Evolutionary conservation across 805 yeast genomes (phyloP), one percentile per base, ranked within the genome.

Genomic region (Candida peoriensis): DNA sequence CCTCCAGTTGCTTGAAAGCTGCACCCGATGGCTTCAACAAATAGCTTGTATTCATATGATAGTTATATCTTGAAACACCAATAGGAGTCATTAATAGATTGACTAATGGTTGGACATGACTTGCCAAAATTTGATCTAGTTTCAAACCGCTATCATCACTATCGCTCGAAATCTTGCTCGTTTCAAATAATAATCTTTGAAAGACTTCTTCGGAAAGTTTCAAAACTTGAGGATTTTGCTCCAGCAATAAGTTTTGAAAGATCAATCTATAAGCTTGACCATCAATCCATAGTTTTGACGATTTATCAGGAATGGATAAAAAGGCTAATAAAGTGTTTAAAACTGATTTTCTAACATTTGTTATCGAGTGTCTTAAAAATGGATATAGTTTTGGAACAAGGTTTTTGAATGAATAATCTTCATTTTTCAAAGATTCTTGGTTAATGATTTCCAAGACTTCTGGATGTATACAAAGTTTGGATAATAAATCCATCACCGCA

Each of bases 381-480:
- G 97, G 97, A 51, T 81, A 90, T 24, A 93, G 66, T 46, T 90
- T 75, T 3, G 99, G 97, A n/a, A 93, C 87, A 39, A 93, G 63
- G 30, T 66, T 65, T 30, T 78, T 77, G 50, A 90, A 84, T 2
- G 88, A 74, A 54, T 73, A 68, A 17, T 73, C 61, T 6, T 70
- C 63, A 41, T 73, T 68, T 11, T 62, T 59, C 2, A 52, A 41
- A 4, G 93, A 83, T 41, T 76, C 74, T 16, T 66, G 62, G 47
- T 79, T 81, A 68, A 93, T 74, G 18, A 79, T 70, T 9, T 76
- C 79, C 25, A 89, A 63, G 6, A 89, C 96, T 51, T 78, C 78
- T 2, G 76, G 72, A 57, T 81, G 89, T 6, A 88, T 74, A 55
- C 97, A 93, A 32, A 93, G 66, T 47, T 82, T 85, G 2, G 96